Base-by-base conservation (phyloP, 208 protist genomes). In the Herpetomonas muscarum region DNA sequence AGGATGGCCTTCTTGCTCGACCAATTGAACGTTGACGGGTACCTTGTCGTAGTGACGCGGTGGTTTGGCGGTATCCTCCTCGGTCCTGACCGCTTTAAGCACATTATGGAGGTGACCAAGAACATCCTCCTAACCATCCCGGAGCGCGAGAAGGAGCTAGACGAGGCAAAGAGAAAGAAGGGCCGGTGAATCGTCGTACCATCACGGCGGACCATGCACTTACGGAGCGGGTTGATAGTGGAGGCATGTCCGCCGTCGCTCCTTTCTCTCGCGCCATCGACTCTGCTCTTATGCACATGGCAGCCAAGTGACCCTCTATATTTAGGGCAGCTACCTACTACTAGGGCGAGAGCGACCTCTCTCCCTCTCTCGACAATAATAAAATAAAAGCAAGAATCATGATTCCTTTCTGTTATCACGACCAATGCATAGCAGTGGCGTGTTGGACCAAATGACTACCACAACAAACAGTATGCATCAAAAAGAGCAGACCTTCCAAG, bases 11-110 rank as follows among this genome's bases (percentile, higher is more conserved):
- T 96, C 64, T 47, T 96, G 25, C 54, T 96, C 44, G 82, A 97
- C 36, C 76, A 90, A 39, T 48, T 91, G 59, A 65, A 85, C 3
- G 82, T 93, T 25, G 71, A 90, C 21, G 86, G 83, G 9, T 95
- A 90, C 54, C 61, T 94, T 0, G 79, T 97, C 9, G 75, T 97
- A 0, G 96, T 98, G 29, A 97, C 95, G 34, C 84, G 97, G 4
- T 98, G 97, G 96, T 98, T 86, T 68, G 97, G 97, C 24, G 97
- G 97, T 50, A 96, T 98, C 44, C 69, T 95, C 17, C 86, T 98
- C 7, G 93, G 94, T 1, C 81, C 88, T 1, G 96, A 98, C 56
- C 81, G 96, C 15, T 98, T 98, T 61, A 94, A 93, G 57, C 87
- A 96, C 74, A 94, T 96, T 44, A 89, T 93, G 81, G 77, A 80